Evolutionary conservation across 2,329 filamentous ascomycete genomes (phyloP).

Genomic region (Pseudopyrenochaeta lycopersici): DNA sequence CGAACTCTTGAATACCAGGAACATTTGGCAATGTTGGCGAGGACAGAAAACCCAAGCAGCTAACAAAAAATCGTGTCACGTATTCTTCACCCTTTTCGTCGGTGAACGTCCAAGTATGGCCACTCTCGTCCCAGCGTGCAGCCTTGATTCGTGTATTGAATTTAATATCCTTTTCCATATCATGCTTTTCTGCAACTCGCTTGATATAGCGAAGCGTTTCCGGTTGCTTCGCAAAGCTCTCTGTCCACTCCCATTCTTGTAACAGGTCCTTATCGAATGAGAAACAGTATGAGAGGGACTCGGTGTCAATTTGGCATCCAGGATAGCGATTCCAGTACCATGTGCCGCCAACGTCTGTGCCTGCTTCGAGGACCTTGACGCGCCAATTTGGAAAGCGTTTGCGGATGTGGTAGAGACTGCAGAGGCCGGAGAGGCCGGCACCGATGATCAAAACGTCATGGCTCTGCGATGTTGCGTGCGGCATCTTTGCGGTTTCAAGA

Average conservation of each 20-base stretch:
- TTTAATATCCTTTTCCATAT: slow-evolving; percentile 61
- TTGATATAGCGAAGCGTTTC: slow-evolving; percentile 42
- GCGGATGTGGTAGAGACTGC: slow-evolving; percentile 41
- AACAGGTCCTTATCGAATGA: slow-evolving; percentile 53
- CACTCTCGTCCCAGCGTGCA: slow-evolving; percentile 55
- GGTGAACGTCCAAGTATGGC: slow-evolving; percentile 17
- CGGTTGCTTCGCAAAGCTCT: slow-evolving; percentile 53
- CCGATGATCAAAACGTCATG: slow-evolving; percentile 37
- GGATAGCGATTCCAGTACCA: slow-evolving; percentile 38
- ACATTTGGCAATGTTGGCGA: slow-evolving; percentile 14
- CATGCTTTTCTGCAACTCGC: slow-evolving; percentile 41
- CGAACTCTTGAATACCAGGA: slow-evolving; percentile 64
- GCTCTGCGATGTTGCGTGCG: neutral
- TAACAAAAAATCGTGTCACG: slow-evolving; percentile 15
- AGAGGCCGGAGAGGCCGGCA: slow-evolving; percentile 45
- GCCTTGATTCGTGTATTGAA: slow-evolving; percentile 62
- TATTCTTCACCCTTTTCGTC: slow-evolving; percentile 6
- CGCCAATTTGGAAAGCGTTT: slow-evolving; percentile 28
- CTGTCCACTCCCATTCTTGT: slow-evolving; percentile 62
- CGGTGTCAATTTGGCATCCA: slow-evolving; percentile 52
- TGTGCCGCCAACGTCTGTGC: slow-evolving; percentile 43
- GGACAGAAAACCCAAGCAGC: slow-evolving; percentile 24
- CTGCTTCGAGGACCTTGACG: slow-evolving; percentile 37
- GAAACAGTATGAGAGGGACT: slow-evolving; percentile 52
- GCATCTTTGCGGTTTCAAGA: neutral